Base-by-base conservation (phyloP, 2,329 filamentous ascomycete genomes). In the Aspergillus sojae region DNA sequence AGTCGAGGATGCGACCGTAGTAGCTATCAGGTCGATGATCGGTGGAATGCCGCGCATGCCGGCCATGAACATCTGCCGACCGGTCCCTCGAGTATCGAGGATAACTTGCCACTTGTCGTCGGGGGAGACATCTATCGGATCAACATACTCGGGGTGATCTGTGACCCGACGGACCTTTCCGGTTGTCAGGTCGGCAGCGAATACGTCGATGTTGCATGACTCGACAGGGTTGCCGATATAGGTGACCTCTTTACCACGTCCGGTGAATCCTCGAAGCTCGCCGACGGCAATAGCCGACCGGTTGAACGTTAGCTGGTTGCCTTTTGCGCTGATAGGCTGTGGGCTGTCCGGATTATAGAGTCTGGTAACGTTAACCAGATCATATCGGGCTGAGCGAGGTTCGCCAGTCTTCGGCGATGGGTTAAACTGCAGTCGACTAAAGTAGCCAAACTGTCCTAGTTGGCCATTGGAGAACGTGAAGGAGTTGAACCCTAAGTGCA, bases 161-260 rank as follows among this genome's bases (percentile, higher is more conserved):
- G 80, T 83, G 1, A 83, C 69, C 0, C 81, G 78, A 21, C 80
- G 75, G 5, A 83, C 73, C 0, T 58, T 61, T 10, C 82, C 81
- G 0, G 79, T 82, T 1, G 64, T 65, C 3, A 83, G 60, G 56
- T 83, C 68, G 9, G 74, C 74, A 3, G 80, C 80, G 60, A 78
- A 83, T 7, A 82, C 65, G 62, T 83, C 81, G 62, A 82, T 79
- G 57, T 83, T 84, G 65, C 69, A 77, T 1, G 81, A 79, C 67
- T 84, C 81, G 9, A 57, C 58, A 0, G 79, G 69, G 56, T 70
- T 71, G 1, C 81, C 81, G 9, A 83, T 70, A 67, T 82, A 83
- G 0, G 73, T 76, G 19, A 82, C 71, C 63, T 83, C 80, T 9
- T 74, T 70, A 0, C 81, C 80, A 3, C 69, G 72, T 7, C 81